Base-by-base conservation (phyloP, 1,284 basidiomycete genomes). In the Sphagnurus paluster region DNA sequence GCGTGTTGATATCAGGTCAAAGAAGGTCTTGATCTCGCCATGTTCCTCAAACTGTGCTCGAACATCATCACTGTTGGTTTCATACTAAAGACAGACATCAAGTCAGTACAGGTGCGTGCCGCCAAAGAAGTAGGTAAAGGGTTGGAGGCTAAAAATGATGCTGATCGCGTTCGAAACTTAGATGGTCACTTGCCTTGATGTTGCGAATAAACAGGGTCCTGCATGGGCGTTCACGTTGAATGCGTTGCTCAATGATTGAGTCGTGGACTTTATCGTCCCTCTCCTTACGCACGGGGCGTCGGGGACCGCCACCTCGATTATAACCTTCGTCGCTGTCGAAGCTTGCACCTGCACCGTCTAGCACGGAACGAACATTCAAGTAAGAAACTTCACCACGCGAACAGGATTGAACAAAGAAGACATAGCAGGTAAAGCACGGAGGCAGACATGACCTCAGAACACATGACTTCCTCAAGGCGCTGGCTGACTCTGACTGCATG, bases 191-290 rank as follows among this genome's bases (percentile, higher is more conserved):
- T 68, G 90, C 94, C 81, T 93, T 94, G 60, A 98, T 90, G 65
- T 98, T 98, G 59, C 96, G 87, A 53, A 98, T 93, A 64, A 99
- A 99, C 29, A 99, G 72, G 1, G 94, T 98, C 41, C 96, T 81
- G 66, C 96, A 97, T 1, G 94, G 94, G 58, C 91, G 80, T 70
- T 97, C 95, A 58, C 89, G 84, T 63, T 91, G 84, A 54, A 93
- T 88, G 51, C 92, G 82, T 64, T 93, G 87, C 72, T 90, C 88
- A 70, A 93, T 93, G 55, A 93, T 82, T 23, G 83, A 85, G 63
- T 90, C 87, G 74, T 87, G 86, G 35, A 87, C 80, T 68, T 90
- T 89, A 69, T 88, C 87, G 65, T 90, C 85, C 71, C 80, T 79
- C 65, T 87, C 84, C 62, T 81, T 83, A 55, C 81, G 82, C 41